These are phyloP conservation scores for Balamuthia mandrillaris DNA, from an alignment of 208 protist species.

Conservation along the genomic window DNA sequence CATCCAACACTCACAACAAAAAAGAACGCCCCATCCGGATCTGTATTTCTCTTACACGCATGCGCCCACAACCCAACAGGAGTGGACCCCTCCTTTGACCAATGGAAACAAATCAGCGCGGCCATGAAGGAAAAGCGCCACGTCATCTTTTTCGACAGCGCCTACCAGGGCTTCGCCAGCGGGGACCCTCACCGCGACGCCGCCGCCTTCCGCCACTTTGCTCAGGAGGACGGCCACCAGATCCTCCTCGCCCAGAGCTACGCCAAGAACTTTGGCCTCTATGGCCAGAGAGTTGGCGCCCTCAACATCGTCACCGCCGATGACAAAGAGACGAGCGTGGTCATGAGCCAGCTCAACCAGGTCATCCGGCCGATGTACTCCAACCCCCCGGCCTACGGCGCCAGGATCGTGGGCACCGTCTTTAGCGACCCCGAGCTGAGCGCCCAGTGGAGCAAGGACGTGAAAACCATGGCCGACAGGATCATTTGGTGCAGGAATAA, in stretches of 20 bases:
- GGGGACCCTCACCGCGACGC: conserved; percentile 88
- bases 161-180: conserved; percentile 85
- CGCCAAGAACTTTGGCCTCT: conserved; percentile 97
- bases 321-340: conserved; percentile 1
- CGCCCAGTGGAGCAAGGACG: conserved; percentile 30
- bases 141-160: conserved; percentile 92
- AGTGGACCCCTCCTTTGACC: conserved; percentile 87
- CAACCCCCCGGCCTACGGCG: conserved; percentile 91
- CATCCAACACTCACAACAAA: conserved; percentile 39
- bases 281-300: conserved; percentile 64
- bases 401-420: conserved; percentile 85
- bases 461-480: conserved; percentile 40
- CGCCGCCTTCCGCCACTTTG: not conserved
- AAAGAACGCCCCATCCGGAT: conserved; percentile 67
- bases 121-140: conserved; percentile 56
- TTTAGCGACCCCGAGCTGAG: conserved; percentile 77
- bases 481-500: conserved; percentile 14
- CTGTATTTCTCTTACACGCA: conserved; percentile 91
- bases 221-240: conserved; percentile 15
- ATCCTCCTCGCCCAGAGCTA: conserved; percentile 86
- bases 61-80: conserved; percentile 99
- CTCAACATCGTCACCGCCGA: conserved; percentile 18
- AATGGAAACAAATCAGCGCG: conserved; percentile 89
- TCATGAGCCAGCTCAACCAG: conserved; percentile 77
- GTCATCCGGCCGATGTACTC: conserved; percentile 91